Evolutionary conservation across 139 green algal genomes (phyloP).

Genomic region (Microglena sp.): DNA sequence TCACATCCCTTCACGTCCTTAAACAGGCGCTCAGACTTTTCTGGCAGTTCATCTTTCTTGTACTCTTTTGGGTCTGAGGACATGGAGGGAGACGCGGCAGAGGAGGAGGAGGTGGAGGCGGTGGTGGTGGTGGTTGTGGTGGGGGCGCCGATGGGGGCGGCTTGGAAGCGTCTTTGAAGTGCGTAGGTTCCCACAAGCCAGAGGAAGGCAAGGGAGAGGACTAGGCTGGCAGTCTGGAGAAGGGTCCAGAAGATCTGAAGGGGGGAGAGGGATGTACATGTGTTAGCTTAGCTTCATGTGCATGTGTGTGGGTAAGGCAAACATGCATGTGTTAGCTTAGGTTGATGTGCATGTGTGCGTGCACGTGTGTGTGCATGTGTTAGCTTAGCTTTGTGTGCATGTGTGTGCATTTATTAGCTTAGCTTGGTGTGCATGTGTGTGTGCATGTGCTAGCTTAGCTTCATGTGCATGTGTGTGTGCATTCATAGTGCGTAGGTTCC

Average conservation of each 20-base stretch:
- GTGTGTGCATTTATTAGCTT: no score
- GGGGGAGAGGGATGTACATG: background rate
- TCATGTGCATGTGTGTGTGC: no score
- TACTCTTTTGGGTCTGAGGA: conserved; percentile 51
- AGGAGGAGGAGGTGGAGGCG: background rate
- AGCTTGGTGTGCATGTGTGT: no score
- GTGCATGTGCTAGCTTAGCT: no score
- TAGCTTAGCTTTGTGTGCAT: no score
- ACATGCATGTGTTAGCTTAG: no score
- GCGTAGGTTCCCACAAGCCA: conserved; percentile 43
- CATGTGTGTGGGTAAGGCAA: no score
- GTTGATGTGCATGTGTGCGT: no score
- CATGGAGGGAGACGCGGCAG: background rate
- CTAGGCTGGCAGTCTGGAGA: background rate
- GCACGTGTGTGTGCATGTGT: no score
- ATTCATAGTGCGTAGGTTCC: conserved; percentile 32
- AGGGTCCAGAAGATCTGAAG: conserved; percentile 22
- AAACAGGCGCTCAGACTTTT: conserved; percentile 44
- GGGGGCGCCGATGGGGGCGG: background rate
- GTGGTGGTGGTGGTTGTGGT: background rate
- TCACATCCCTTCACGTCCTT: conserved; percentile 74
- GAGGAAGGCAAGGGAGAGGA: conserved; percentile 28
- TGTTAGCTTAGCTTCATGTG: no score
- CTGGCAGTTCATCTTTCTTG: conserved; percentile 51
- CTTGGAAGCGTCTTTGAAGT: conserved; percentile 5